Evolutionary conservation across 495 filamentous ascomycete species (phyloP).

Genomic region (Xylaria venustula): DNA sequence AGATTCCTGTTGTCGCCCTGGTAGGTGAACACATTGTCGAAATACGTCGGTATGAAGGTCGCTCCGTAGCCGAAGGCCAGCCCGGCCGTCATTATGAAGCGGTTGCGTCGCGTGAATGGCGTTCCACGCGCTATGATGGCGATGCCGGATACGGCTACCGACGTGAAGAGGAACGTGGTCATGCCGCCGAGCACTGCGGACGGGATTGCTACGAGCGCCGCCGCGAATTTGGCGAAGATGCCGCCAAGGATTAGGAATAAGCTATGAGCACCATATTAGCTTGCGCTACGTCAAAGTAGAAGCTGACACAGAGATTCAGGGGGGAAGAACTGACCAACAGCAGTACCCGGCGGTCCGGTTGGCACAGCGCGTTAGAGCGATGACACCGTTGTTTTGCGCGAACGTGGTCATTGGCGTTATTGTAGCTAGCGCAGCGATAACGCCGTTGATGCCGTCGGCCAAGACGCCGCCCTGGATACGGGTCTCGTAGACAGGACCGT

Average conservation of each 20-base stretch:
- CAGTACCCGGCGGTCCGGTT: conserved; percentile 83
- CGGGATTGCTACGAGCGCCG: conserved; percentile 80
- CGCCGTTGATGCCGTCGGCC: conserved; percentile 79
- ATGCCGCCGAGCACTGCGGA: conserved; percentile 81
- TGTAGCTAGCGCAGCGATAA: conserved; percentile 78
- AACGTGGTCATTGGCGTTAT: conserved; percentile 80
- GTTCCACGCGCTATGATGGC: conserved; percentile 73
- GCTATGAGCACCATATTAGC: conserved; percentile 25
- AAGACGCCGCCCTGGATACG: conserved; percentile 87
- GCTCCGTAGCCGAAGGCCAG: conserved; percentile 78
- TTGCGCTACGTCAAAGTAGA: background rate
- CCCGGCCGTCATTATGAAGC: conserved; percentile 82
- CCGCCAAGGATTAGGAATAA: conserved; percentile 87
- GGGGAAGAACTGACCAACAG: conserved; percentile 41
- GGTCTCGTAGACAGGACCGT: conserved; percentile 78
- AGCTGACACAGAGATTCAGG: background rate
- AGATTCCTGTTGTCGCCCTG: conserved; percentile 66
- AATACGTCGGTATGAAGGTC: conserved; percentile 78
- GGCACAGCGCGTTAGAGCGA: conserved; percentile 83
- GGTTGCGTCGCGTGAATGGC: conserved; percentile 78
- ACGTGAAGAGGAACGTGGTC: conserved; percentile 87
- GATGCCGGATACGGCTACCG: conserved; percentile 83
- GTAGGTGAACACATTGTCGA: conserved; percentile 71
- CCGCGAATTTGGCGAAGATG: conserved; percentile 91
- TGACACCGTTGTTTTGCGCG: conserved; percentile 89